phyloP scores from a whole-genome alignment of 2,329 filamentous ascomycete species.

The Macrophomina pseudophaseolina region DNA sequence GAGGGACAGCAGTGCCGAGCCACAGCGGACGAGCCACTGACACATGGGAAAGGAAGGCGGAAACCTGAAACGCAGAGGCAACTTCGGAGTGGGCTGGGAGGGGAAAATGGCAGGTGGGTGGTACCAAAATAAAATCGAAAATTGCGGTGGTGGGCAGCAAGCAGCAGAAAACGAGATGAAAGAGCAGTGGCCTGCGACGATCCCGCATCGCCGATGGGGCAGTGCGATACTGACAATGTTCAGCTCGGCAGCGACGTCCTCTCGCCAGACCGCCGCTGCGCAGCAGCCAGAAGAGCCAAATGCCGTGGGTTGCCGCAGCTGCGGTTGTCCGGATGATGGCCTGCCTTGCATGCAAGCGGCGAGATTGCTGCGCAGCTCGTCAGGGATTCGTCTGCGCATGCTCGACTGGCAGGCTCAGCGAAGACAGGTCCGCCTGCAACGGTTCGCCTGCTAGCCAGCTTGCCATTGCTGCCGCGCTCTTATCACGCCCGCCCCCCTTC shows the following conservation, averaged over 20 bases:
- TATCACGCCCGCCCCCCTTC: not conserved
- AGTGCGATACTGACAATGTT: not conserved
- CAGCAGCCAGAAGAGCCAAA: not conserved
- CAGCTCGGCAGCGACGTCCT: no score
- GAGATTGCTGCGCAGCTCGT: not conserved
- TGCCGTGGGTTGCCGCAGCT: not conserved
- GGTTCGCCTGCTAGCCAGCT: not conserved
- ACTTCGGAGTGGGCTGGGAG: not conserved
- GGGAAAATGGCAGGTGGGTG: not conserved
- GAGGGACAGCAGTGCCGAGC: conserved; percentile 1
- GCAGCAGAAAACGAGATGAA: conserved; percentile 22
- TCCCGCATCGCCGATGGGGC: conserved; percentile 17
- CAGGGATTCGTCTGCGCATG: not conserved
- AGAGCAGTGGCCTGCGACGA: conserved; percentile 4
- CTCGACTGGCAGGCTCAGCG: conserved; percentile 6
- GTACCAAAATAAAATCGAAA: not conserved
- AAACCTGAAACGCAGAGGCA: not conserved
- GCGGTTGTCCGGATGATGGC: not conserved
- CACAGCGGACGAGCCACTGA: conserved; percentile 17
- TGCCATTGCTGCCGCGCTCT: not conserved
- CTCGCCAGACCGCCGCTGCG: not conserved
- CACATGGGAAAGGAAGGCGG: not conserved
- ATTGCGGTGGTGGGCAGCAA: not conserved
- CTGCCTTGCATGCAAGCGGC: not conserved
- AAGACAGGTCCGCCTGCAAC: not conserved